Base-by-base conservation (phyloP, 2,329 filamentous ascomycete genomes). In the Claviceps arundinis region DNA sequence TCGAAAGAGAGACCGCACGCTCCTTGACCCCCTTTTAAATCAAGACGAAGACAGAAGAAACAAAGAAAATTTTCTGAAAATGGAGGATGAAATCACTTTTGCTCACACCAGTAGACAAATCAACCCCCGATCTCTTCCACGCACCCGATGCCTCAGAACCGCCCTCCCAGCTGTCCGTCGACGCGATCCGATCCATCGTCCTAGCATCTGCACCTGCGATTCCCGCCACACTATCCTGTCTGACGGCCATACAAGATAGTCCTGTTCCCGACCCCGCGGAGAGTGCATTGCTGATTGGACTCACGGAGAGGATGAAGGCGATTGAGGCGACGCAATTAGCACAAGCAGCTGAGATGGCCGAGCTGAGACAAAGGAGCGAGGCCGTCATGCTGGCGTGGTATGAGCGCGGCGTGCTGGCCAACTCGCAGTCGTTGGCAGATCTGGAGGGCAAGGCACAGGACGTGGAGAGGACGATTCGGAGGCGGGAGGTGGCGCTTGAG, bases 341-440 rank as follows among this genome's bases (percentile, higher is more conserved):
- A 16, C 84, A 88, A 65, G 73, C 67, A 41, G 72, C 73, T 47
- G 80, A 84, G 64, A 77, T 87, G 56, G 77, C 76, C 22, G 78
- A 78, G 64, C 74, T 85, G 62, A 76, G 80, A 63, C 76, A 69
- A 56, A 76, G 75, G 57, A 90, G 77, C 68, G 86, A 81, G 65
- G 65, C 65, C 56, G 70, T 78, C 24, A 68, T 89, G 54, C 76
- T 83, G 57, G 68, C 73, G 38, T 94, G 88, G 84, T 89, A 91
- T 66, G 82, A 89, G 64, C 71, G 79, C 24, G 80, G 81, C 3
- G 73, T 93, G 44, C 70, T 95, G 47, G 76, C 77, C 11, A 80
- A 80, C 58, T 84, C 84, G 0, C 78, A 81, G 58, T 77, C 78
- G 53, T 83, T 89, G 70, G 84, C 84, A 22, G 80, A 84, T 50